Percentiles rank a stretch among this genome's conserved stretches.
Conservation (phyloP, 371 early-diverging fungal species). For the Mucor plumbeus region DNA sequence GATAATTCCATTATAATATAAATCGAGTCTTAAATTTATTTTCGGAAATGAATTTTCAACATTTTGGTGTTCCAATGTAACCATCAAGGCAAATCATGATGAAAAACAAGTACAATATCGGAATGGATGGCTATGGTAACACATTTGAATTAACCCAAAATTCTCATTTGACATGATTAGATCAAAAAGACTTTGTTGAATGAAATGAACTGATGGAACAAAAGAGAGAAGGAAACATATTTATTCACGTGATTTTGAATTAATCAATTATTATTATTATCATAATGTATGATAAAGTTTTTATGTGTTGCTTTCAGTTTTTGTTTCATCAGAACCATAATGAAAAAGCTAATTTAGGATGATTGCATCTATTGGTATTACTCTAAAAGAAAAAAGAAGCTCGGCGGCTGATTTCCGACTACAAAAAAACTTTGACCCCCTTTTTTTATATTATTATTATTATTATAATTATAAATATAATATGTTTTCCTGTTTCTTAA, state of each 20-base stretch:
- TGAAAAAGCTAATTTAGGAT: conserved; percentile 21
- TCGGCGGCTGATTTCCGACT: conserved; percentile 31
- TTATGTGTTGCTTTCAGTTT: background rate
- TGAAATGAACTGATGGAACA: background rate
- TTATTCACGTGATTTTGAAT: background rate
- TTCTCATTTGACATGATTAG: background rate
- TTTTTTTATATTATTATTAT: background rate
- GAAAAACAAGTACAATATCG: background rate
- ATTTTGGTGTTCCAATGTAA: background rate
- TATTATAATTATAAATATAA: background rate
- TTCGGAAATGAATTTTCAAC: conserved; percentile 2
- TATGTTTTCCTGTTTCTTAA: conserved; percentile 1
- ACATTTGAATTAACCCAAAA: conserved; percentile 1
- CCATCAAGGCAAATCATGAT: conserved; percentile 6
- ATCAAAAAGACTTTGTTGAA: background rate
- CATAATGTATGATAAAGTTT: background rate
- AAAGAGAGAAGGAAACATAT: background rate
- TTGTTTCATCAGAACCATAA: background rate
- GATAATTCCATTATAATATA: background rate
- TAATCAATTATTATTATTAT: background rate
- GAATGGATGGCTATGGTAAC: background rate
- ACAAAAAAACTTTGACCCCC: conserved; percentile 13
- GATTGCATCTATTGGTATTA: conserved; percentile 27
- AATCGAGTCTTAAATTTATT: background rate
- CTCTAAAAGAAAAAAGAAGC: conserved; percentile 13